A percentile compares a stretch with the other conserved stretches of the same genome.
These are phyloP conservation scores for Parascedosporium putredinis DNA, from an alignment of 2,329 filamentous ascomycete genomes.

Conservation along the genomic window DNA sequence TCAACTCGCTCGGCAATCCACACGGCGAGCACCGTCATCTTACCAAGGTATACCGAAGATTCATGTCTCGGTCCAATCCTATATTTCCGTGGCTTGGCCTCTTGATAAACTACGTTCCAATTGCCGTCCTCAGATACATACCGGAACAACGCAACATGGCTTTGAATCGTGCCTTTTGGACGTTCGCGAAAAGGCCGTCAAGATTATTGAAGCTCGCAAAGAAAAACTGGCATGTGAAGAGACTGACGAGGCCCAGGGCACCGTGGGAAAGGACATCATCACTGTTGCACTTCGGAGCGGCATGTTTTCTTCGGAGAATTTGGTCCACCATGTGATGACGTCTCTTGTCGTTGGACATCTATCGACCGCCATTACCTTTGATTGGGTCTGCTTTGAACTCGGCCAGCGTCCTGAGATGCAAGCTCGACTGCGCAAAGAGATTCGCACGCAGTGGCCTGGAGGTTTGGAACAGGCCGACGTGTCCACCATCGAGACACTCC, in stretches of 20 bases:
- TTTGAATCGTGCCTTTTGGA: neutral
- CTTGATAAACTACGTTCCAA: neutral
- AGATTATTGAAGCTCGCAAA: neutral
- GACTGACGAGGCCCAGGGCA: neutral
- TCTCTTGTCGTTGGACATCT: slow-evolving; percentile 21
- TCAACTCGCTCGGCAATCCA: neutral
- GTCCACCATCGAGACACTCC: neutral
- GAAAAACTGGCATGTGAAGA: neutral
- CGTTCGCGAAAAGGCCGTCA: neutral
- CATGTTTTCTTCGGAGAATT: slow-evolving; percentile 63
- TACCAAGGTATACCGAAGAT: neutral
- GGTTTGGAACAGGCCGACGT: neutral
- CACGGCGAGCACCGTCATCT: neutral
- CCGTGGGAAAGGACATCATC: slow-evolving; percentile 51
- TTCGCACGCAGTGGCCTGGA: slow-evolving; percentile 50
- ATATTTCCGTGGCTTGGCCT: neutral
- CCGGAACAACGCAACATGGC: neutral
- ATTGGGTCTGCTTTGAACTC: neutral
- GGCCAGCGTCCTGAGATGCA: slow-evolving; percentile 34
- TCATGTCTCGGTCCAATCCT: neutral
- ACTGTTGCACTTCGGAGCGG: slow-evolving; percentile 72
- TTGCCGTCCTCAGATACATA: neutral
- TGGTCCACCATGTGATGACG: slow-evolving; percentile 82
- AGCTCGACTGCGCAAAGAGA: slow-evolving; percentile 54
- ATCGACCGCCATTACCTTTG: neutral